Evolutionary conservation across 768 basidiomycete species (phyloP), one percentile per base, ranked within the genome.

Genomic region (Roridomyces roridus): DNA sequence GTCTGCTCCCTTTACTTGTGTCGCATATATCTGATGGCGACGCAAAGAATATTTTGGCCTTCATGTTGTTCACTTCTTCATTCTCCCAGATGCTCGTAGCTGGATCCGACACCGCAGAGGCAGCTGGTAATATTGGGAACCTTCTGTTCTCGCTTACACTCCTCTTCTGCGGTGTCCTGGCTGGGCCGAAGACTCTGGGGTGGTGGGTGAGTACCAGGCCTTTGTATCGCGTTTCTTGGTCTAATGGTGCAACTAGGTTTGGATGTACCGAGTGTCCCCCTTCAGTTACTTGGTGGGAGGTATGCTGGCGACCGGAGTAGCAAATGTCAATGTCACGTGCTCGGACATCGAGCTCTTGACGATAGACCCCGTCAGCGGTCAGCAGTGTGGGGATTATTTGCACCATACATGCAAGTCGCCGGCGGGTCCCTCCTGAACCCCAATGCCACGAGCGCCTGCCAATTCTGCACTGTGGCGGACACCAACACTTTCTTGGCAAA

Each of bases 381-480:
- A 76, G 55, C 83, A 76, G 5, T 92, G 91, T 64, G 63, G 62
- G 4, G 55, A 74, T 4, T 91, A 83, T 67, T 71, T 67, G 43
- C 68, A 18, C 65, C 72, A 0, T 92, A 79, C 70, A 83, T 87
- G 15, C 54, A 68, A 0, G 40, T 60, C 1, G 73, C 77, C 5
- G 84, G 88, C 0, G 88, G 88, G 9, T 86, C 85, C 59, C 68
- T 91, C 25, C 63, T 74, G 21, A 80, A 88, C 60, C 77, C 83
- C 1, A 67, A 79, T n/a, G 82, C 85, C 4, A 80, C 81, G 0
- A 54, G 70, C n/a, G 69, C 65, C 40, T 91, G 88, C 66, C 55
- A 75, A 20, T 88, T 83, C 70, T 94, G 92, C 65, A 70, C 84
- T 4, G 75, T 78, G 34, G 67, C 75, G n/a, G 79, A 78, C 0